Percentiles rank a stretch among this genome's conserved stretches.
These are phyloP conservation scores for Podila epigama DNA, from an alignment of 192 early-diverging fungal species.

Conservation along the genomic window DNA sequence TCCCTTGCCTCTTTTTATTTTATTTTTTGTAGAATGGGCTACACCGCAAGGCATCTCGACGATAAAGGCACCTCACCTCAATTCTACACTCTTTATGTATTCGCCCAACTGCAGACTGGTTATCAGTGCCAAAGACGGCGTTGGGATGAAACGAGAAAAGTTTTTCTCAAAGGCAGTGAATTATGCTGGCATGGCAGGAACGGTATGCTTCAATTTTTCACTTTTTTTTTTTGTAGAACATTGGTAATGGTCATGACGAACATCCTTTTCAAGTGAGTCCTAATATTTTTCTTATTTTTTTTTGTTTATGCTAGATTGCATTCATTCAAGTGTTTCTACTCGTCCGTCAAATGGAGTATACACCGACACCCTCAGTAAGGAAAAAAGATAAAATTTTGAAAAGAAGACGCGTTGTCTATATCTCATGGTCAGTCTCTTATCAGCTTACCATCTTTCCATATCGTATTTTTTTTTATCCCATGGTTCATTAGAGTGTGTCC, in stretches of 20 bases:
- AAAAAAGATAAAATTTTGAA: too few relatives aligned
- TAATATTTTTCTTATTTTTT: background rate
- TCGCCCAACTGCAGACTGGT: conserved; percentile 56
- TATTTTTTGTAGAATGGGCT: conserved; percentile 47
- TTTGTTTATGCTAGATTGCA: conserved; percentile 12
- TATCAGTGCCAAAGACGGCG: conserved; percentile 31
- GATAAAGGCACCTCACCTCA: conserved; percentile 50
- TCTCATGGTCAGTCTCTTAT: too few relatives aligned
- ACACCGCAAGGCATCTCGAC: conserved; percentile 57
- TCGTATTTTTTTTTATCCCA: background rate
- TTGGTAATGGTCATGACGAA: too few relatives aligned
- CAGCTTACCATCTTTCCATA: too few relatives aligned
- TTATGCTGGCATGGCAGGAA: conserved; percentile 56
- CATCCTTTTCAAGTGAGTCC: too few relatives aligned
- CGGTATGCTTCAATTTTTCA: conserved; percentile 11
- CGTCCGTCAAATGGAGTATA: conserved; percentile 70
- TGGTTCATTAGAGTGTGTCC: conserved; percentile 56
- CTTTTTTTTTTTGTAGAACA: too few relatives aligned
- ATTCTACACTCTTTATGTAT: conserved; percentile 52
- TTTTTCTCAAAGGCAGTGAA: conserved; percentile 59
- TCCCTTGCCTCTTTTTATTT: background rate
- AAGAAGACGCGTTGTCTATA: too few relatives aligned
- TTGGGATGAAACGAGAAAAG: conserved; percentile 59
- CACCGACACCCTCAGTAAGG: conserved; percentile 72
- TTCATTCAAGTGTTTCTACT: conserved; percentile 55